These are phyloP conservation scores for Nicotiana obtusifolia DNA, from an alignment of 257 asterid genomes.

Conservation along the genomic window DNA sequence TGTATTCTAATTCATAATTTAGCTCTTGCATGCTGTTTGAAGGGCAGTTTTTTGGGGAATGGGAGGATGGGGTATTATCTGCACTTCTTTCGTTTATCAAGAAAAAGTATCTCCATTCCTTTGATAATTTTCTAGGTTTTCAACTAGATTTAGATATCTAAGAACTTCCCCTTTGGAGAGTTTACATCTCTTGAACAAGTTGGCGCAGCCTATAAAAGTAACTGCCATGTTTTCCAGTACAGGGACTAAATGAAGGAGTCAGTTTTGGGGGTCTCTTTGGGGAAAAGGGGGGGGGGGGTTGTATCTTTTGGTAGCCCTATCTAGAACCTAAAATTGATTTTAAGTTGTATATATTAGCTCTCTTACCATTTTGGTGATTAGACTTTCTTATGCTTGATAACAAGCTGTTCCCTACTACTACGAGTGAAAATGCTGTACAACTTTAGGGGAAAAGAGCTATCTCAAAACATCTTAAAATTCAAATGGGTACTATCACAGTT, in stretches of 20 bases:
- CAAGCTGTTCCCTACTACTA: not conserved
- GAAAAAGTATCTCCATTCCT: not conserved
- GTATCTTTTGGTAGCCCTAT: not conserved
- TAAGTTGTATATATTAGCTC: not conserved
- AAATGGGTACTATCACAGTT: not conserved
- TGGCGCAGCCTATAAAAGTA: too few relatives aligned
- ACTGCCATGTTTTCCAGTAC: not conserved
- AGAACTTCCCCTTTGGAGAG: not conserved
- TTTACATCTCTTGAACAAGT: not conserved
- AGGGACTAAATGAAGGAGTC: not conserved
- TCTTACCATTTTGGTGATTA: not conserved
- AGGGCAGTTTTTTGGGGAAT: not conserved
- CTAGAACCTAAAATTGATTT: not conserved
- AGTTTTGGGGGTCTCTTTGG: not conserved
- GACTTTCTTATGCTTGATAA: not conserved
- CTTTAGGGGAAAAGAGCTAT: not conserved
- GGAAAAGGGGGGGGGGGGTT: not conserved
- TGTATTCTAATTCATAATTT: not conserved
- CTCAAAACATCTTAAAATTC: not conserved
- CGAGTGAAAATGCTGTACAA: not conserved
- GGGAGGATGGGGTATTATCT: not conserved
- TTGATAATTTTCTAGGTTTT: not conserved
- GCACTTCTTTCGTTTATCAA: not conserved
- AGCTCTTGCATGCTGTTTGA: not conserved
- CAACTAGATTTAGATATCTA: not conserved